Conservation (phyloP, 495 filamentous ascomycete species). For the Aspergillus cavernicola region DNA sequence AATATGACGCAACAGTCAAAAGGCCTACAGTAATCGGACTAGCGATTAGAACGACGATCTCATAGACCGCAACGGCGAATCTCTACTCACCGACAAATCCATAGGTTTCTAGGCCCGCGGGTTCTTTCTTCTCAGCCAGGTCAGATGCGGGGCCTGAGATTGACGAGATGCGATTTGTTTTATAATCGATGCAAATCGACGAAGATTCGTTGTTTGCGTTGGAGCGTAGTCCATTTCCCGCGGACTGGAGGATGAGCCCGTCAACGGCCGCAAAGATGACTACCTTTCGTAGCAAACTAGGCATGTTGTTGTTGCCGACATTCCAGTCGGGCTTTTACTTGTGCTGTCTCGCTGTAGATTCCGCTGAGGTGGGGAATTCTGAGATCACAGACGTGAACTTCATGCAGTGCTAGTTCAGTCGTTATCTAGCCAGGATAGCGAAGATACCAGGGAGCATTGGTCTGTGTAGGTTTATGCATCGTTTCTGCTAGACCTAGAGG, state of each 20-base stretch:
- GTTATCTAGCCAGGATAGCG: constrained; percentile 1
- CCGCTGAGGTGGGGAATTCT: constrained; percentile 8
- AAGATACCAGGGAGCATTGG: neutral
- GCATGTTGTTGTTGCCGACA: constrained; percentile 54
- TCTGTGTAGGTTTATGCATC: neutral
- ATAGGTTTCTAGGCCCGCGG: constrained; percentile 62
- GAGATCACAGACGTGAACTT: neutral
- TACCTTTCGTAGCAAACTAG: constrained; percentile 72
- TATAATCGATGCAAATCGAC: constrained; percentile 70
- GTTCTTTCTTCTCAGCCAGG: constrained; percentile 29
- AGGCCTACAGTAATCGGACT: constrained; percentile 48
- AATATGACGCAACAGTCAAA: constrained; percentile 65
- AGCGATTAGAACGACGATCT: neutral
- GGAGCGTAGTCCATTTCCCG: constrained; percentile 45
- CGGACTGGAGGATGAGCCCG: constrained; percentile 79
- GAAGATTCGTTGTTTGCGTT: constrained; percentile 36
- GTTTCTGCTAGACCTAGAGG: neutral
- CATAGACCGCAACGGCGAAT: neutral
- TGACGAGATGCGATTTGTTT: constrained; percentile 54
- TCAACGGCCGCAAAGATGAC: constrained; percentile 79
- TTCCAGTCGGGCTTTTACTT: neutral
- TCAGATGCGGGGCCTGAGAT: constrained; percentile 37
- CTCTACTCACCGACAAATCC: constrained; percentile 73
- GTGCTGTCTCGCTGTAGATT: constrained; percentile 7
- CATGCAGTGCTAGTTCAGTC: neutral